Evolutionary conservation across 768 basidiomycete species (phyloP).

Genomic region (Kwoniella europaea): DNA sequence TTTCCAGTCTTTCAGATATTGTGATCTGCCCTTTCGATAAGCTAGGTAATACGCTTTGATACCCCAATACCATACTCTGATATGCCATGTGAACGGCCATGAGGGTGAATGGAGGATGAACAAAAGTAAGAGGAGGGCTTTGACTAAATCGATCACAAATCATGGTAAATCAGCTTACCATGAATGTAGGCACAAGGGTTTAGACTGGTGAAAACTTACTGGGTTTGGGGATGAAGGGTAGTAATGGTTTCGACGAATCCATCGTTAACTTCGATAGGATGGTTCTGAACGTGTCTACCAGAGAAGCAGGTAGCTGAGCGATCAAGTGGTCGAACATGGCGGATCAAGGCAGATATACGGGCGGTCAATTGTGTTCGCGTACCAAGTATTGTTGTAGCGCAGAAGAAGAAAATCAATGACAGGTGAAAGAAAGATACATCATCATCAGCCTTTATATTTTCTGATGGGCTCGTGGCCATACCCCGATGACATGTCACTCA

Average conservation of each 20-base stretch:
- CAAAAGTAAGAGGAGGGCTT: slow-evolving; percentile 43
- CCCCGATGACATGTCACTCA: slow-evolving; percentile 7
- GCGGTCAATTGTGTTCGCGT: neutral
- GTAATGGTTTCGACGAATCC: slow-evolving; percentile 25
- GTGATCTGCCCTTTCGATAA: slow-evolving; percentile 37
- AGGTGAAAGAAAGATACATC: neutral
- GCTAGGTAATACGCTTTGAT: slow-evolving; percentile 40
- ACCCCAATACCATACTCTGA: slow-evolving; percentile 43
- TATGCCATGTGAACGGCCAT: slow-evolving; percentile 52
- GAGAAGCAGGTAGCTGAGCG: slow-evolving; percentile 20
- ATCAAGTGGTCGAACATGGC: slow-evolving; percentile 7
- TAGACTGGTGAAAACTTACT: slow-evolving; percentile 1
- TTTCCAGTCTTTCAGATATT: slow-evolving; percentile 44
- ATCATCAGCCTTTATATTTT: neutral
- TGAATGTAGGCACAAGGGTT: too few species aligned
- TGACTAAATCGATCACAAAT: slow-evolving; percentile 32
- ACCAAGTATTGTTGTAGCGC: neutral
- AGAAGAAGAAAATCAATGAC: neutral
- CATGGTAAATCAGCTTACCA: neutral
- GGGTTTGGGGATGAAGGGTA: slow-evolving; percentile 34
- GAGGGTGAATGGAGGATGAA: slow-evolving; percentile 48
- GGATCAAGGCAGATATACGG: too few species aligned
- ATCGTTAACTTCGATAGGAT: slow-evolving; percentile 16
- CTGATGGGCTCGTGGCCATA: neutral
- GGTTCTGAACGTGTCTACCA: slow-evolving; percentile 11